These are phyloP conservation scores for Leccinum angustisporum DNA, from an alignment of 1,284 basidiomycete genomes.

Conservation along the genomic window DNA sequence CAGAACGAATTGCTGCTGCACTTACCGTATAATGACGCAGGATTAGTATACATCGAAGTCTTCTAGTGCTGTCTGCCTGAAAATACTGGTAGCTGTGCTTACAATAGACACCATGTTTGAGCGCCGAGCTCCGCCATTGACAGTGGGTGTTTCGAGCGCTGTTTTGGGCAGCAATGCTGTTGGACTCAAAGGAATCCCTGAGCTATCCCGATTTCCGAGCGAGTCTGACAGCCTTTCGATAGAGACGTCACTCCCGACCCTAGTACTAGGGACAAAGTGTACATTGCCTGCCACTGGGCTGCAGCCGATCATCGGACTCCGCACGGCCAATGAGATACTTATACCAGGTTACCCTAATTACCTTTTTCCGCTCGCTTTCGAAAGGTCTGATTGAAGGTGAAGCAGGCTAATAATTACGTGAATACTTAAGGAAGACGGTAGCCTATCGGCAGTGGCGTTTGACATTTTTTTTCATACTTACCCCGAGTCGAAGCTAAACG, in stretches of 20 bases:
- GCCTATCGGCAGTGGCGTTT: too few relatives aligned
- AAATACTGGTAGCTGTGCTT: neutral
- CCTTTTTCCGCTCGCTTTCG: too few relatives aligned
- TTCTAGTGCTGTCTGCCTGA: neutral
- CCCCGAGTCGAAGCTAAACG: too few relatives aligned
- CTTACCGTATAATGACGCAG: neutral
- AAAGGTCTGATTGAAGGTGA: too few relatives aligned
- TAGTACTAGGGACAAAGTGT: too few relatives aligned
- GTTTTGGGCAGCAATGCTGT: neutral
- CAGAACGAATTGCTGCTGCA: neutral
- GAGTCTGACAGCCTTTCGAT: neutral
- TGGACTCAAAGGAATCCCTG: neutral
- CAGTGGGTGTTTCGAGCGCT: neutral
- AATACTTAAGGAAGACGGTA: too few relatives aligned
- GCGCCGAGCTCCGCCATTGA: neutral
- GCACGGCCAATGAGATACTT: too few relatives aligned
- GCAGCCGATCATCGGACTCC: too few relatives aligned
- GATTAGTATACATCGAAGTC: neutral
- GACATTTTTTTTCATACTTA: too few relatives aligned
- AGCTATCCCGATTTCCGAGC: neutral
- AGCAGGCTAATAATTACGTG: too few relatives aligned
- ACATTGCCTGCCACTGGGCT: too few relatives aligned
- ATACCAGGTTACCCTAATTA: too few relatives aligned
- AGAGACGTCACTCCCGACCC: neutral
- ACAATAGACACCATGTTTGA: neutral